These are phyloP conservation scores for Pyrenochaeta sp. DNA, from an alignment of 2,329 filamentous ascomycete species.

Conservation along the genomic window DNA sequence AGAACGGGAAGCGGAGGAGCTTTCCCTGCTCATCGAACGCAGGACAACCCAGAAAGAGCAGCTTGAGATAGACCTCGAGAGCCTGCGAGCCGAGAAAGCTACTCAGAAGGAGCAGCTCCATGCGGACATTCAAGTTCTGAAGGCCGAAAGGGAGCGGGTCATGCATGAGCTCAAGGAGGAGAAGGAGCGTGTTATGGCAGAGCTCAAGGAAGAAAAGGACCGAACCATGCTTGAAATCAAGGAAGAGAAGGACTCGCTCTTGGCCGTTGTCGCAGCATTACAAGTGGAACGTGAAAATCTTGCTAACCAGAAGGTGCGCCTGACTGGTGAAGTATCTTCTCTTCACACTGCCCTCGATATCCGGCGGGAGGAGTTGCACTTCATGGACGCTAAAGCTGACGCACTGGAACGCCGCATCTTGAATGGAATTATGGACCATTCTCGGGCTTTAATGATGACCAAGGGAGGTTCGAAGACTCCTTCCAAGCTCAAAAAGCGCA, in stretches of 20 bases:
- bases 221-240: conserved; percentile 44
- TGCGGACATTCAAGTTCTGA: conserved; percentile 56
- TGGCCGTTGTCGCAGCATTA: conserved; percentile 65
- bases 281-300: conserved; percentile 78
- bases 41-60: conserved; percentile 72
- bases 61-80: conserved; percentile 58
- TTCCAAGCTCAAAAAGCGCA: conserved; percentile 45
- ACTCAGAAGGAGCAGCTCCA: conserved; percentile 69
- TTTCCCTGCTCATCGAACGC: conserved; percentile 81
- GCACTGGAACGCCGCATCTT: conserved; percentile 89
- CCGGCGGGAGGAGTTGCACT: conserved; percentile 86
- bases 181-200: conserved; percentile 51
- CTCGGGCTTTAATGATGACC: conserved; percentile 83
- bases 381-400: conserved; percentile 91
- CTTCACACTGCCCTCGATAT: conserved; percentile 90
- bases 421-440: conserved; percentile 96
- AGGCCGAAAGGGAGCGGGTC: conserved; percentile 53
- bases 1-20: conserved; percentile 81
- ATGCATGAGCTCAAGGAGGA: conserved; percentile 50
- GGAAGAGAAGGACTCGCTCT: conserved; percentile 56
- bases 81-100: conserved; percentile 60
- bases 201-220: conserved; percentile 47
- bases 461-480: conserved; percentile 60
- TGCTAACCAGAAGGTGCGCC: conserved; percentile 76
- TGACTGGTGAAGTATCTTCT: conserved; percentile 86